Conservation (phyloP, 2,329 filamentous ascomycete genomes). For the Chrysoporthe deuterocubensis region DNA sequence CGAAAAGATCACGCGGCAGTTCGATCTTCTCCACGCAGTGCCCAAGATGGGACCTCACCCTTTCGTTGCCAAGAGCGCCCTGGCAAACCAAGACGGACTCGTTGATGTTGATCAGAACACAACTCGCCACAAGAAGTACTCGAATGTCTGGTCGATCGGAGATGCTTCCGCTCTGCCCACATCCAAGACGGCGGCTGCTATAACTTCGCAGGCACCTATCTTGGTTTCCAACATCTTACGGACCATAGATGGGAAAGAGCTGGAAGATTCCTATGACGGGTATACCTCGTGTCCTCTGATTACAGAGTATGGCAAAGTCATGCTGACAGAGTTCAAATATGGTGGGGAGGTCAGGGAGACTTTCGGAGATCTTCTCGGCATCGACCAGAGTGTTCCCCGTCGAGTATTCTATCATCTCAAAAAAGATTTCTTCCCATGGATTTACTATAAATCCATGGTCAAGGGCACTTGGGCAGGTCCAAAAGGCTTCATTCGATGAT, state of each 20-base stretch:
- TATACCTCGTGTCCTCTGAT: conserved; percentile 60
- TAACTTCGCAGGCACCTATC: conserved; percentile 56
- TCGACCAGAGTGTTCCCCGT: conserved; percentile 61
- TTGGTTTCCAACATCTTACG: conserved; percentile 53
- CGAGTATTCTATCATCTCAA: conserved; percentile 65
- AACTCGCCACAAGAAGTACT: conserved; percentile 55
- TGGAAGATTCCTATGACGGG: conserved; percentile 53
- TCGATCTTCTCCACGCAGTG: conserved; percentile 60
- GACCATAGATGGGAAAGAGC: conserved; percentile 49
- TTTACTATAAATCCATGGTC: conserved; percentile 63
- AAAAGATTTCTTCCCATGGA: conserved; percentile 71
- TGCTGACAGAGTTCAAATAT: conserved; percentile 70
- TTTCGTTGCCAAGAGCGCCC: conserved; percentile 45
- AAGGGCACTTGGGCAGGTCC: conserved; percentile 67
- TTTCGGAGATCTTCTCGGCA: conserved; percentile 56
- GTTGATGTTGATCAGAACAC: conserved; percentile 61
- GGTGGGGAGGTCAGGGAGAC: conserved; percentile 66
- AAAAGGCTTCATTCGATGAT: conserved; percentile 47
- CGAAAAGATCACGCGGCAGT: conserved; percentile 48
- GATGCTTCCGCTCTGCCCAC: conserved; percentile 64
- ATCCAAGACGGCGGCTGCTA: conserved; percentile 58
- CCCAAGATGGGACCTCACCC: conserved; percentile 37
- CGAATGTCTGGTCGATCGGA: conserved; percentile 63
- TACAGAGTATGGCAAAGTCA: conserved; percentile 64
- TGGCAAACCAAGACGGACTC: conserved; percentile 60